A percentile compares a stretch with the other conserved stretches of the same genome.
Evolutionary conservation across 2,329 filamentous ascomycete genomes (phyloP).

Genomic region (Raffaelea ambrosiae): DNA sequence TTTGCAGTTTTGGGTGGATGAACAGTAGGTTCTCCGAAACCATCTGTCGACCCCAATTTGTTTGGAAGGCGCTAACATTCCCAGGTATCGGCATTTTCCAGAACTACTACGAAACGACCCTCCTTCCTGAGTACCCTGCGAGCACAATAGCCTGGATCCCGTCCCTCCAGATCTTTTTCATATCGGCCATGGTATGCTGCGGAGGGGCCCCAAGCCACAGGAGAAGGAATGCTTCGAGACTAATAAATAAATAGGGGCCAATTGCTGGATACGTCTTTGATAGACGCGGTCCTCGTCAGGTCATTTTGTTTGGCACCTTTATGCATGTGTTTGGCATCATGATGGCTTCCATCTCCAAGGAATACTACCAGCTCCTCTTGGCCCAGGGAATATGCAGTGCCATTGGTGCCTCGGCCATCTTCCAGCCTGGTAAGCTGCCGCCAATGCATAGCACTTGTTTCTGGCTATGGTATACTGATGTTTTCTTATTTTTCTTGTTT

Average conservation of each 20-base stretch:
- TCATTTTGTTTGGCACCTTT: conserved; percentile 39
- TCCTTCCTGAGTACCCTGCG: conserved; percentile 37
- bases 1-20: conserved; percentile 32
- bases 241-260: conserved; percentile 26
- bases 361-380: conserved; percentile 23
- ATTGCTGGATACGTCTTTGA: conserved; percentile 52
- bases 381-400: conserved; percentile 15
- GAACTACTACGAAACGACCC: conserved; percentile 44
- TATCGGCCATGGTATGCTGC: conserved; percentile 35
- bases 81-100: conserved; percentile 44
- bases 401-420: conserved; percentile 13
- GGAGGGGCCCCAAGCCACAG: neutral
- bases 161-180: conserved; percentile 32
- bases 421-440: conserved; percentile 12
- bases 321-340: conserved; percentile 50
- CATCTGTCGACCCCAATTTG: neutral
- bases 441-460: too few species aligned
- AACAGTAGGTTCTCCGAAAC: conserved; percentile 20
- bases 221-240: neutral
- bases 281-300: conserved; percentile 44
- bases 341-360: conserved; percentile 40
- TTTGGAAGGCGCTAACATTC: neutral
- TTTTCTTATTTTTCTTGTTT: too few species aligned
- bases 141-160: conserved; percentile 56
- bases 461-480: too few species aligned